These are phyloP conservation scores for Amaranthus tricolor DNA, from an alignment of 179 eudicot species.

Conservation along the genomic window DNA sequence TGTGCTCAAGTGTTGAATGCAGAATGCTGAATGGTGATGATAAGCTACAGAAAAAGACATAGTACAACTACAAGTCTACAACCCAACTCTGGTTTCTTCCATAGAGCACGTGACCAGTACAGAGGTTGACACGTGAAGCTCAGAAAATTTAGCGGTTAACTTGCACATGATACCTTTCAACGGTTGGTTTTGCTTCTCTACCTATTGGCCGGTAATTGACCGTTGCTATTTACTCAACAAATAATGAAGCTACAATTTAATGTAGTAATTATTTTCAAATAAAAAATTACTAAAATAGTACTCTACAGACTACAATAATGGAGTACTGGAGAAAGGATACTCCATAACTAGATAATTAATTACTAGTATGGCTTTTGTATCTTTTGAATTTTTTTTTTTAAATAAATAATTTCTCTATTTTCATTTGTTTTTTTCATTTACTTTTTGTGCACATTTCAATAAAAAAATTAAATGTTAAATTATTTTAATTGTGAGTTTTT, in stretches of 20 bases:
- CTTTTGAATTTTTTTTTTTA: background rate
- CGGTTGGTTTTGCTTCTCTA: slow-evolving; percentile 10
- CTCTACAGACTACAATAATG: too few species aligned
- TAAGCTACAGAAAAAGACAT: background rate
- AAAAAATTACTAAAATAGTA: too few species aligned
- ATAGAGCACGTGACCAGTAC: slow-evolving; percentile 25
- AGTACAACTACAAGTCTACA: background rate
- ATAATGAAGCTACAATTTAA: background rate
- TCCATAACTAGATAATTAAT: background rate
- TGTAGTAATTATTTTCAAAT: background rate
- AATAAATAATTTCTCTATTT: too few species aligned
- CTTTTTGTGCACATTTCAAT: too few species aligned
- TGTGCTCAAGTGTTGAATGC: background rate
- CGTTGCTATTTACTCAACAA: slow-evolving; percentile 10
- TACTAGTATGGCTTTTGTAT: background rate
- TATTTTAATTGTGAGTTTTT: too few species aligned
- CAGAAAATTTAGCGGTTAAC: slow-evolving; percentile 13
- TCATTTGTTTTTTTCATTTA: too few species aligned
- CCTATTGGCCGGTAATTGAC: slow-evolving; percentile 22
- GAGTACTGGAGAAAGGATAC: background rate
- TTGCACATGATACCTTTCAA: slow-evolving; percentile 29
- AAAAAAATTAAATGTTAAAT: too few species aligned
- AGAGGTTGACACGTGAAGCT: slow-evolving; percentile 29
- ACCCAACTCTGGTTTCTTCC: background rate
- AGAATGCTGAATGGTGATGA: background rate